Evolutionary conservation across 192 early-diverging fungal genomes (phyloP), one percentile per base, ranked within the genome.

Genomic region (Coemansia sp.): DNA sequence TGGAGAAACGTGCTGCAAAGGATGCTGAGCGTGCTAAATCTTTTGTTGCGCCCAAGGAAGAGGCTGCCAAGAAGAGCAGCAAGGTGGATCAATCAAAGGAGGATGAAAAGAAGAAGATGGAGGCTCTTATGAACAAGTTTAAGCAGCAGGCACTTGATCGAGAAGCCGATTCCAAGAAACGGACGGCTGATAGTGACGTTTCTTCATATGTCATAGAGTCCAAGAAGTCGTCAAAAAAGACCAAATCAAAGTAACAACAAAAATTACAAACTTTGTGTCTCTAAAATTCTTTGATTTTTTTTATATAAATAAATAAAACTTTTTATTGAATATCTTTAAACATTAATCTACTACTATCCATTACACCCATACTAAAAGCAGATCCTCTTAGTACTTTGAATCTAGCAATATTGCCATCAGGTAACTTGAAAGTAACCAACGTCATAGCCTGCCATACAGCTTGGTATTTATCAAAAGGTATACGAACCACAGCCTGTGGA

Each of bases 21-120:
- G 67, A 82, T 40, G 80, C 74, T 2, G 86, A 93, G 59, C 80
- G 94, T 25, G 79, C 87, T 20, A 67, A 87, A 73, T 89, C 82
- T 3, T 93, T 92, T 68, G 75, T 92, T 30, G 85, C 91, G 34
- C 92, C 92, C 14, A 77, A 80, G 46, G 89, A 94, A 58, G 60
- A 58, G 33, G n/a, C 45, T 19, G 20, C 18, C 22, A 39, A 41
- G 28, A 22, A 37, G 33, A 29, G 20, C 4, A 7, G 3, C 14
- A 18, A 23, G 9, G 40, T 10, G 43, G 14, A 34, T 1, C 49
- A 48, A 25, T 8, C 0, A 17, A 53, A 60, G 57, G 43, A 45
- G 15, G 60, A 64, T 7, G 72, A 76, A 15, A 60, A 69, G 58
- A 40, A 53, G 40, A 55, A 65, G 47, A 37, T 76, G 23, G 72